phyloP scores from a whole-genome alignment of 2,329 filamentous ascomycete species.

The Fusarium sp. region DNA sequence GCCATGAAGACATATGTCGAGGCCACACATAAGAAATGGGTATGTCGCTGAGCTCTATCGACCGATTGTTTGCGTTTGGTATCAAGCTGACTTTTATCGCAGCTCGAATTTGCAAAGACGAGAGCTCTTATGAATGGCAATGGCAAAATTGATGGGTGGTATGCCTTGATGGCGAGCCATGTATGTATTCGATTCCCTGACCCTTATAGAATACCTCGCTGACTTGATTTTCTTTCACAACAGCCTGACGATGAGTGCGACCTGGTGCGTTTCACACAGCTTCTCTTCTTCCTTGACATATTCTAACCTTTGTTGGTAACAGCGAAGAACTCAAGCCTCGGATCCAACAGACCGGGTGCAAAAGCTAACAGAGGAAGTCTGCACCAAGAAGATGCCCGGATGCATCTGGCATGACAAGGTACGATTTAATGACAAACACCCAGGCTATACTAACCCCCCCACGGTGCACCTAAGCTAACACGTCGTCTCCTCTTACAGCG shows the following conservation, averaged over 20 bases:
- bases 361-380: neutral
- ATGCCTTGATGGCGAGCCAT: neutral
- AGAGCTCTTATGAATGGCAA: neutral
- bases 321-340: neutral
- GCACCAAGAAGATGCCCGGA: neutral
- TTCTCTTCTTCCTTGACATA: neutral
- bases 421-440: neutral
- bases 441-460: neutral
- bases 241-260: neutral
- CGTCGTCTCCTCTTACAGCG: neutral
- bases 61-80: no score
- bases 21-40: conserved; percentile 1
- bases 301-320: neutral
- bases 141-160: neutral
- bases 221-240: neutral
- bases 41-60: neutral
- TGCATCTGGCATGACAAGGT: conserved; percentile 4
- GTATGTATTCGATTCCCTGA: neutral
- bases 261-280: neutral
- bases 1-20: neutral
- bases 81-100: neutral
- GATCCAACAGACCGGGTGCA: neutral
- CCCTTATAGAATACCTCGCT: neutral
- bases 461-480: neutral
- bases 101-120: conserved; percentile 3